phyloP scores from a whole-genome alignment of 352 stramenopile species.

The Globisporangium cylindrosporum region DNA sequence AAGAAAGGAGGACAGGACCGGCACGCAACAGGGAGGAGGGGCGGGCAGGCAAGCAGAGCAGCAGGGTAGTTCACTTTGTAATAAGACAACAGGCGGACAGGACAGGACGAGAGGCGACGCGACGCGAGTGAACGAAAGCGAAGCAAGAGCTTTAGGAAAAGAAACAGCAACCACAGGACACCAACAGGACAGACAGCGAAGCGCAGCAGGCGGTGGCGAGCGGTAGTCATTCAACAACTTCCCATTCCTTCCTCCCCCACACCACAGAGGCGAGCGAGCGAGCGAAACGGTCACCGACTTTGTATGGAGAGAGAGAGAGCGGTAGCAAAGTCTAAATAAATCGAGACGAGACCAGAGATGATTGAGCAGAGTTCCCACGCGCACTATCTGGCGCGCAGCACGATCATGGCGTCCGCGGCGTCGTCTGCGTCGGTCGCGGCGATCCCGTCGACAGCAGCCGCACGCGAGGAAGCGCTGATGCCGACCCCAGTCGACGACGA shows the following conservation, averaged over 20 bases:
- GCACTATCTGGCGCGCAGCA: constrained; percentile 9
- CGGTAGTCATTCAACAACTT: background rate
- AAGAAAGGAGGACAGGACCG: background rate
- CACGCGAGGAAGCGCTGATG: constrained; percentile 11
- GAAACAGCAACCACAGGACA: background rate
- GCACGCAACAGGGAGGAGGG: background rate
- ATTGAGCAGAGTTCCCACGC: constrained; percentile 15
- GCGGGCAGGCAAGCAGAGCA: background rate
- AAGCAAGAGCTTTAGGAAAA: background rate
- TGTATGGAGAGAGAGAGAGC: constrained; percentile 10
- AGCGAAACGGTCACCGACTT: background rate
- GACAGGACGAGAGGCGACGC: constrained; percentile 2
- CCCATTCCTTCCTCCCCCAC: background rate
- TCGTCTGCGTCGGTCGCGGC: constrained; percentile 3
- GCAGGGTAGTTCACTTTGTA: background rate
- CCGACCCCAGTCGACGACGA: constrained; percentile 17
- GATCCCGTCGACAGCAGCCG: constrained; percentile 15
- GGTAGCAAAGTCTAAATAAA: background rate
- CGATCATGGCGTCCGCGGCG: constrained; percentile 7
- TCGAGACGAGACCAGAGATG: constrained; percentile 1
- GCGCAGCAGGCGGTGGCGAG: background rate
- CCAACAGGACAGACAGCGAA: background rate
- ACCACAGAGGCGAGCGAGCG: background rate
- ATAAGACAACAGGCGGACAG: constrained; percentile 5
- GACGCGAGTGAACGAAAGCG: background rate